A percentile compares a stretch with the other conserved stretches of the same genome.
Conservation (phyloP, 2,329 filamentous ascomycete genomes). For the Zelopaecilomyces penicillatus region DNA sequence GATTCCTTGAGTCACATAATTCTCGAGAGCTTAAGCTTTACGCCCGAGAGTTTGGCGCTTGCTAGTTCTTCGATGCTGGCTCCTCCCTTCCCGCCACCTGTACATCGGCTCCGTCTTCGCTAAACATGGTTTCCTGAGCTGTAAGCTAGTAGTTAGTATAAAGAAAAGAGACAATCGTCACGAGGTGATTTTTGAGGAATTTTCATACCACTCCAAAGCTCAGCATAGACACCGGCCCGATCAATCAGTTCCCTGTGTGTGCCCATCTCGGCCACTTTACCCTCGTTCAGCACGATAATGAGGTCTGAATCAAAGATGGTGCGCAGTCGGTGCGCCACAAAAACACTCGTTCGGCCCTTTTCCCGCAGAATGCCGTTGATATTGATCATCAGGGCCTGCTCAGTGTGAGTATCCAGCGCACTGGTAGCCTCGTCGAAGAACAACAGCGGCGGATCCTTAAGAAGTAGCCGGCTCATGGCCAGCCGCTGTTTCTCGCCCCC, state of each 20-base stretch:
- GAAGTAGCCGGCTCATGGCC: constrained; percentile 70
- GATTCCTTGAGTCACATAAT: too few species aligned
- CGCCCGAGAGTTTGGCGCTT: constrained; percentile 3
- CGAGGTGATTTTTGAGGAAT: constrained; percentile 21
- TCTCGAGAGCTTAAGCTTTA: too few species aligned
- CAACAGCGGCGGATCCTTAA: constrained; percentile 82
- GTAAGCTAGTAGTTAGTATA: constrained; percentile 4
- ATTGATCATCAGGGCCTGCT: constrained; percentile 81
- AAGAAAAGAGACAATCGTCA: not conserved
- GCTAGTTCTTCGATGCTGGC: constrained; percentile 6
- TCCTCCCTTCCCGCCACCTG: constrained; percentile 19
- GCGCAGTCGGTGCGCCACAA: constrained; percentile 83
- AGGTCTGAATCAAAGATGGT: constrained; percentile 91
- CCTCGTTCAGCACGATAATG: constrained; percentile 83
- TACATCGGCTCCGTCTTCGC: constrained; percentile 36
- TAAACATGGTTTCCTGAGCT: constrained; percentile 57
- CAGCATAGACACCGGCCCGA: constrained; percentile 69
- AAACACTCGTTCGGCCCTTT: constrained; percentile 83
- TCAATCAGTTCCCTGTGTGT: constrained; percentile 81
- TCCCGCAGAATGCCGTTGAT: constrained; percentile 89
- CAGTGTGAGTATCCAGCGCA: constrained; percentile 86
- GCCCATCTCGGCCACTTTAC: constrained; percentile 78
- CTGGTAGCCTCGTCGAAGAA: constrained; percentile 97
- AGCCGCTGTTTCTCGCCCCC: constrained; percentile 90
- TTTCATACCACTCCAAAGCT: constrained; percentile 73